Evolutionary conservation across 495 filamentous ascomycete species (phyloP), one percentile per base, ranked within the genome.

Genomic region (Entonaema liquescens): DNA sequence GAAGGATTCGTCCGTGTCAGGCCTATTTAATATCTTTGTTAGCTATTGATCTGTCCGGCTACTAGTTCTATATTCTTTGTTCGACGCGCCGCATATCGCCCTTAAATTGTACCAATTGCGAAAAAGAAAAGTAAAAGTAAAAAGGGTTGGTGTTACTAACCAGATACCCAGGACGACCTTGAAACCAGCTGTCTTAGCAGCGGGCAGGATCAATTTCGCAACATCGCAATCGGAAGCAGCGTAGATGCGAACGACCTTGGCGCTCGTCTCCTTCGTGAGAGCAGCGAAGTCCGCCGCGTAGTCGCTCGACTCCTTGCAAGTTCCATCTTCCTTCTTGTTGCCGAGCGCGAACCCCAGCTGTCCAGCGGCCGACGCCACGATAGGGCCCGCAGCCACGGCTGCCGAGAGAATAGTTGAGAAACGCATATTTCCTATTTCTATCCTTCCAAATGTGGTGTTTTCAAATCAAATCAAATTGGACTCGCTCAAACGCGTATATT

Each of bases 81-180:
- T 13, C 35, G 1, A 38, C 3, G 8, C 13, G 1, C 12, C 12
- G 13, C 13, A 15, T 38, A 38, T 15, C 35, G 5, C 9, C 17
- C 8, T 47, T 9, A 4, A n/a, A 47, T 2, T 47, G 19, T 3
- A 47, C 11, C 42, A 47, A 47, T n/a, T n/a, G n/a, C n/a, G n/a
- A 47, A 19, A 9, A 8, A 19, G 3, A 19, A 4, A 19, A 21
- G 17, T 1, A 26, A n/a, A 19, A 44, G 21, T 12, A 59, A 40
- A 42, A 17, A 8, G 38, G 13, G 3, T 25, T 23, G 68, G n/a
- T 19, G 67, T 72, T 15, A 63, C 79, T 31, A 83, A 92, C 92
- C 92, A 95, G 73, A 94, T 86, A 67, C 91, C 92, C 59, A 95
- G 77, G 8, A 94, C 82, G 67, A 93, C 90, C 80, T 93, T 81